A percentile compares a stretch with the other conserved stretches of the same genome.
Conservation (phyloP, 2,329 filamentous ascomycete species). For the Huntiella savannae region DNA sequence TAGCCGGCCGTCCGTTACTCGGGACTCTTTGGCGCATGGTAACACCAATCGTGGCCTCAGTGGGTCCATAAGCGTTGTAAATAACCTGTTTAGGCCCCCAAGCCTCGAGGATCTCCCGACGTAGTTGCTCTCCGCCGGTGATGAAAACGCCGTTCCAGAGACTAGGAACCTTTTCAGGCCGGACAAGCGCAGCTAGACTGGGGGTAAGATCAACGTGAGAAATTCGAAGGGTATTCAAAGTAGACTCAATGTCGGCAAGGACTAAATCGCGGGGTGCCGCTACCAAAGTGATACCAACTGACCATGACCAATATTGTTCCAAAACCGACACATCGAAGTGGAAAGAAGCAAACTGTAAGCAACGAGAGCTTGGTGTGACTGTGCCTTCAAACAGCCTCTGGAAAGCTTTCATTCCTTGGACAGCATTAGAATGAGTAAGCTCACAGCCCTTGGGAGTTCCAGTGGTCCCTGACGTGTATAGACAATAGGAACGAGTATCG, state of each 20-base stretch:
- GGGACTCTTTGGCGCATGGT: constrained; percentile 79
- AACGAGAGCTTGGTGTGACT: constrained; percentile 56
- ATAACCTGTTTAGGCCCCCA: constrained; percentile 71
- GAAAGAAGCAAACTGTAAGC: constrained; percentile 84
- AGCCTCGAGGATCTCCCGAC: constrained; percentile 69
- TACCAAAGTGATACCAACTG: constrained; percentile 67
- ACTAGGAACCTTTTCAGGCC: constrained; percentile 62
- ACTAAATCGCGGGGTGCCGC: constrained; percentile 69
- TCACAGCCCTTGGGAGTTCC: constrained; percentile 76
- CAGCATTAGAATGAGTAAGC: constrained; percentile 71
- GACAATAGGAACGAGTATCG: constrained; percentile 53
- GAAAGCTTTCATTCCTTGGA: constrained; percentile 80
- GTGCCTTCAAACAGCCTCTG: constrained; percentile 56
- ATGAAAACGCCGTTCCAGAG: constrained; percentile 77
- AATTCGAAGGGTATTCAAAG: constrained; percentile 53
- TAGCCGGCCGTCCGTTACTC: constrained; percentile 57
- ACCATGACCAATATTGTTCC: constrained; percentile 94
- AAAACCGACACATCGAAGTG: constrained; percentile 89
- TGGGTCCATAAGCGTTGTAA: constrained; percentile 85
- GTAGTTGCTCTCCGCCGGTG: constrained; percentile 73
- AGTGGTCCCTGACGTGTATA: constrained; percentile 78
- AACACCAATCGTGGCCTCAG: constrained; percentile 80
- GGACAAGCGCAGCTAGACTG: constrained; percentile 59
- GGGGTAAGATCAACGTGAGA: constrained; percentile 88
- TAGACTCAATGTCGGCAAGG: constrained; percentile 59